Evolutionary conservation across 352 stramenopile genomes (phyloP), one percentile per base, ranked within the genome.

Genomic region (Pythium aquatile): DNA sequence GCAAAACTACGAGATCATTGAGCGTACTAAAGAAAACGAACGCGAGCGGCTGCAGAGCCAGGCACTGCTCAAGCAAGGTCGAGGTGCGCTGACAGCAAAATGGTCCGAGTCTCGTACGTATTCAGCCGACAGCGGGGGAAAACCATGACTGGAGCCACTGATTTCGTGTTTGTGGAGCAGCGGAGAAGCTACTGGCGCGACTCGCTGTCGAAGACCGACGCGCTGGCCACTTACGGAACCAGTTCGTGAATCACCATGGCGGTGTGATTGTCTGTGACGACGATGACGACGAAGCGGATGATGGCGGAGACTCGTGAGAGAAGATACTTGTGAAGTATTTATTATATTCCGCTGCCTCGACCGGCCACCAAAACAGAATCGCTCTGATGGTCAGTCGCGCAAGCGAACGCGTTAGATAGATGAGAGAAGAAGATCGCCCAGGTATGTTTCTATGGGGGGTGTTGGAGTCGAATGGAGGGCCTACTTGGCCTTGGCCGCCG

Each of bases 101-200:
- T 89, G 75, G 78, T 88, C 80, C 9, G 67, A 78, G 66, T 75
- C 75, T 14, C 72, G 80, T 91, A 79, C 20, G 68, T 61, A 10
- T 16, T 16, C 35, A 16, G 11, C 35, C 16, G 35, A 14, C 11
- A 42, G 3, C 10, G 8, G 4, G 8, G 16, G 35, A 14, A 42
- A 14, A 35, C 32, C 8, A 11, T 42, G 39, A 35, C 33, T 51
- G 47, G 20, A 30, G 7, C 1, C 13, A 57, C 13, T 47, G 17
- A 29, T 52, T 26, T 62, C 17, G 47, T 14, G 59, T n/a, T 30
- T 74, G 54, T 58, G 40, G 1, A 63, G 30, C 20, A 90, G 82
- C 78, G 11, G 72, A 81, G 29, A 63, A 75, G 47, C 69, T 91
- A 5, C 68, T 86, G 20, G 66, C 67, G 0, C 72, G 72, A 0